These are phyloP conservation scores for Melocanna baccifera DNA, from an alignment of 176 grass and related monocot genomes.

Conservation along the genomic window DNA sequence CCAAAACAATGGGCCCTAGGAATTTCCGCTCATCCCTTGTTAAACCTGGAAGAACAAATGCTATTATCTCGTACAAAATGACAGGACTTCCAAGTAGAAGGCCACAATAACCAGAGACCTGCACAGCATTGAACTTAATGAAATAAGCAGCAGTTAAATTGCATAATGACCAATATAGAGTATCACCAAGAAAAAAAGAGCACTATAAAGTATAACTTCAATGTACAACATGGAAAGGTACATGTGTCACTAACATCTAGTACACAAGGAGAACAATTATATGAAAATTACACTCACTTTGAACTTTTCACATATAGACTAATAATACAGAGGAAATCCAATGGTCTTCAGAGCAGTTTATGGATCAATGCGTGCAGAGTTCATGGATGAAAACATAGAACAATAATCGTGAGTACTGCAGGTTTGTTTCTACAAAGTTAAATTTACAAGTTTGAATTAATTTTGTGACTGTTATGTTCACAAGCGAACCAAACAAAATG, in stretches of 20 bases:
- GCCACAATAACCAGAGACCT: slow-evolving; percentile 98
- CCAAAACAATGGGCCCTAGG: slow-evolving; percentile 90
- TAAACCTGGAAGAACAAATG: slow-evolving; percentile 89
- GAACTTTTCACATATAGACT: background rate
- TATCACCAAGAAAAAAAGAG: background rate
- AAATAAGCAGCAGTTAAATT: slow-evolving; percentile 16
- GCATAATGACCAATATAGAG: background rate
- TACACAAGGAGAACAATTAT: background rate
- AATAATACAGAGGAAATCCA: slow-evolving; percentile 12
- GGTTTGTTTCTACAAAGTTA: background rate
- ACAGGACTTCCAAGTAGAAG: slow-evolving; percentile 85
- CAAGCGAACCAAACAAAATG: background rate
- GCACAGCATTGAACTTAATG: slow-evolving; percentile 30
- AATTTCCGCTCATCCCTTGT: slow-evolving; percentile 87
- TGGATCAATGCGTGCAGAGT: background rate
- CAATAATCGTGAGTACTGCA: background rate
- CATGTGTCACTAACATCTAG: background rate
- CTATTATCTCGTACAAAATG: slow-evolving; percentile 96
- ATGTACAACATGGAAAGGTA: background rate
- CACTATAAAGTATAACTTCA: background rate
- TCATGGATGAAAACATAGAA: slow-evolving; percentile 20
- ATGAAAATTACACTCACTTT: background rate
- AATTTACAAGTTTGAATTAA: background rate
- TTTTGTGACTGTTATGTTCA: background rate
- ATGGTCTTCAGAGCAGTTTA: background rate